phyloP scores from a whole-genome alignment of 2,329 filamentous ascomycete species.

The Rutstroemia sp. region DNA sequence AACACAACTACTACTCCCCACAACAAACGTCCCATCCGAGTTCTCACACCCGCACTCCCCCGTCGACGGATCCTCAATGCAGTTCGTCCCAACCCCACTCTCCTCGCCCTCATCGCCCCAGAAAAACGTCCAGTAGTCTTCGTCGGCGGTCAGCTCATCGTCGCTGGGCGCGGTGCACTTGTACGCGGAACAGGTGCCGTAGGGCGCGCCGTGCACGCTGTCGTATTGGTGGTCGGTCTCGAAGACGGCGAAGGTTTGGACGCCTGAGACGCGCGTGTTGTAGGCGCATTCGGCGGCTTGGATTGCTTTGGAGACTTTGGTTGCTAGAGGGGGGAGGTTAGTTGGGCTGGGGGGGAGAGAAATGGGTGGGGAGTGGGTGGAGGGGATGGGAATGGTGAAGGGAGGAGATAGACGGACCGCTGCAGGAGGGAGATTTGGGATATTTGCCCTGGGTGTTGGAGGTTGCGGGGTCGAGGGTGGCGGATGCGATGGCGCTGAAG shows the following conservation, averaged over 20 bases:
- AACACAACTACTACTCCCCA: neutral
- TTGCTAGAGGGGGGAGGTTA: neutral
- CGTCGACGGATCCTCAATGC: neutral
- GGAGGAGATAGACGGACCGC: neutral
- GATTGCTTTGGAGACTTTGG: neutral
- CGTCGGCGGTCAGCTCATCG: neutral
- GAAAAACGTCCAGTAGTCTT: neutral
- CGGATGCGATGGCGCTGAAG: neutral
- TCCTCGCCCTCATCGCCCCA: neutral
- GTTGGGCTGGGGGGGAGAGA: neutral
- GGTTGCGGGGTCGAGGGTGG: neutral
- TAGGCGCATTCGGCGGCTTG: conserved; percentile 7
- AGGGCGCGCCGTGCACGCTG: neutral
- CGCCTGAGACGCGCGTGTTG: neutral
- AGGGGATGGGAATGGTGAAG: no score
- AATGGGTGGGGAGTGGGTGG: no score
- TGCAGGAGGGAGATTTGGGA: neutral
- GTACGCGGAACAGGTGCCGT: conserved; percentile 1
- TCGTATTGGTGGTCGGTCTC: neutral
- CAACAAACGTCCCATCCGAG: neutral
- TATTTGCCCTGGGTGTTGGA: neutral
- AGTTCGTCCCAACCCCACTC: neutral
- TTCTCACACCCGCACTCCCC: conserved; percentile 2
- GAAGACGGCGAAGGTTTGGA: conserved; percentile 8
- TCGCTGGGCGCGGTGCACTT: neutral